Evolutionary conservation across 345 rosid species (phyloP), one percentile per base, ranked within the genome.

Genomic region (Bruguiera parviflora): DNA sequence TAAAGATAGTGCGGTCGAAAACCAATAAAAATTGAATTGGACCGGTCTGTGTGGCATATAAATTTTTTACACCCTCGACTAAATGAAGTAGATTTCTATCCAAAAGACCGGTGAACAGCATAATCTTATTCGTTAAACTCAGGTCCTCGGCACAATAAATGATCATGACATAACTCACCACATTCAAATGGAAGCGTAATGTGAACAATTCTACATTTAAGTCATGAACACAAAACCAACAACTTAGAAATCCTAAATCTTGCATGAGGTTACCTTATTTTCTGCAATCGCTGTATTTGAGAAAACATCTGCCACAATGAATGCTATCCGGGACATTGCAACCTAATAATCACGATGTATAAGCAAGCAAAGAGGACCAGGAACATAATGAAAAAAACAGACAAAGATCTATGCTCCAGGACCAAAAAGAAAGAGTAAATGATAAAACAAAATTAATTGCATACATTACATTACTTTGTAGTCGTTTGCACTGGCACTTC

Each of bases 401-500:
- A 37, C 19, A 21, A 28, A 19, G 68, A 22, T 25, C 25, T 13
- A 25, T 13, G 47, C 10, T 20, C 21, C 52, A 46, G 39, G 22
- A 67, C 29, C 59, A 20, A 51, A 0, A 66, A 27, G 0, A 16
- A 49, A 8, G 28, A 5, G 10, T 6, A 29, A 19, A 6, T 10
- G 67, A 67, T 19, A 61, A 73, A 75, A 73, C 75, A 71, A 81
- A 81, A 72, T 71, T 61, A 78, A 82, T 73, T 47, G 92, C 90
- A 87, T 92, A 89, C 99, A 91, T 92, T 92, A 90, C 98, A 90
- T 92, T 95, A 95, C 99, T 95, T 95, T 95, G 99, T 84, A 89
- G 92, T 87, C 87, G 84, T 75, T 76, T 62, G 72, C 64, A 71
- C 66, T 78, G 65, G 63, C 51, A 71, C 81, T 86, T 70, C 91